These are phyloP conservation scores for Colletotrichum gigasporum DNA, from an alignment of 2,329 filamentous ascomycete species.

Conservation along the genomic window DNA sequence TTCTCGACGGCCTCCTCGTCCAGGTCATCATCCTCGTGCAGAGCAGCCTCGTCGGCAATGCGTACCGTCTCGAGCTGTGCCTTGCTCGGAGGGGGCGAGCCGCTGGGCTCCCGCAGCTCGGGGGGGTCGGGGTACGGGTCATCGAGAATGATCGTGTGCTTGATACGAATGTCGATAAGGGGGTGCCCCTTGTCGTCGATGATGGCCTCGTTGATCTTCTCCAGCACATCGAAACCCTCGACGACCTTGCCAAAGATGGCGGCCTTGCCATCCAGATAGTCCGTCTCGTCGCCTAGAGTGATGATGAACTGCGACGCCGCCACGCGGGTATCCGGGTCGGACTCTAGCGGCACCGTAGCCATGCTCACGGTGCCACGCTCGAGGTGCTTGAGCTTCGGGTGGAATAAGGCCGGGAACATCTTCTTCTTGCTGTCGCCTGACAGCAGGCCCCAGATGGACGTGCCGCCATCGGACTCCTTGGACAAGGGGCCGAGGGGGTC, in stretches of 20 bases:
- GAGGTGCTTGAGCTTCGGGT: conserved; percentile 86
- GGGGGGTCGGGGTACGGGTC: conserved; percentile 89
- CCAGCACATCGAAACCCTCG: conserved; percentile 92
- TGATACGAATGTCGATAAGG: conserved; percentile 92
- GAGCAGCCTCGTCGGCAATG: conserved; percentile 87
- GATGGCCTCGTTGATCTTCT: conserved; percentile 92
- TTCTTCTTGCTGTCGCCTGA: conserved; percentile 73
- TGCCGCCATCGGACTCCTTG: conserved; percentile 87
- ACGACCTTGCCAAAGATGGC: conserved; percentile 95
- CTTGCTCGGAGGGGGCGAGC: conserved; percentile 82
- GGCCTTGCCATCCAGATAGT: conserved; percentile 92
- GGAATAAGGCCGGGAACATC: conserved; percentile 85
- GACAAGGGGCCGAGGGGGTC: conserved; percentile 91
- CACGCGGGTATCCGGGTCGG: conserved; percentile 82
- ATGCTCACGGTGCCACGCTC: conserved; percentile 96
- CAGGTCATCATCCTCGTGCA: conserved; percentile 74
- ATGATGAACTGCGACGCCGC: conserved; percentile 95
- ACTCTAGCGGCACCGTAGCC: conserved; percentile 84
- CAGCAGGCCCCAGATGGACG: conserved; percentile 89
- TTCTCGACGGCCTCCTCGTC: conserved; percentile 86
- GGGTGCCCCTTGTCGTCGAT: conserved; percentile 87
- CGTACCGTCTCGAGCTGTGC: conserved; percentile 91
- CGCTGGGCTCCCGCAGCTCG: conserved; percentile 78
- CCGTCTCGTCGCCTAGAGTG: conserved; percentile 87
- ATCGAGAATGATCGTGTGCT: conserved; percentile 91